Evolutionary conservation across 345 rosid species (phyloP), one percentile per base, ranked within the genome.

Genomic region (Gossypium turneri): DNA sequence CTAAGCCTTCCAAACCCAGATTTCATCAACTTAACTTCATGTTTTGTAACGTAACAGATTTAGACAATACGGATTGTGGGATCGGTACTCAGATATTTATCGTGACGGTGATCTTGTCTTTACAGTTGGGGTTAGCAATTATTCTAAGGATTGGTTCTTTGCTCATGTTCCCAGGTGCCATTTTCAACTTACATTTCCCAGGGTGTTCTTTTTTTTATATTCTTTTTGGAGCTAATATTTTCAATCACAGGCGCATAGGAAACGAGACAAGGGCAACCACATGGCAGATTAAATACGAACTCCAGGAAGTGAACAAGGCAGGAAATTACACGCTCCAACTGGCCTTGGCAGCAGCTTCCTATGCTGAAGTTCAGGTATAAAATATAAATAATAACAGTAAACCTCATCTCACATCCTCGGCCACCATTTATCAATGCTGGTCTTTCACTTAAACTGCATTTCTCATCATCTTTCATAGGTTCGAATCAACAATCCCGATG

Each of bases 21-120:
- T 67, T 44, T 52, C 73, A 29, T 25, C 45, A 67, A 29, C 55
- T 74, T 0, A 58, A 57, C 68, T 9, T 57, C 19, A 74, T 25
- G 43, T 62, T 45, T 77, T 45, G 9, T 45, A 16, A 16, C 17
- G 43, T 20, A 22, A 29, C 88, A 90, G 97, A 79, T 91, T 79
- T 76, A 86, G 94, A 76, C 97, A 92, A 79, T 91, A 91, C 56
- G 97, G 97, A 72, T 66, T 92, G 45, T 90, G 97, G 94, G 84
- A 82, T 11, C 86, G 89, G 12, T 92, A 90, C 73, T 58, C 84
- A 20, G 90, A 81, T 75, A 38, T 90, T 43, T 90, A 91, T 74
- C 93, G 81, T 22, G 22, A 52, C 2, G 60, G 34, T 0, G 98
- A 92, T 85, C 89, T 91, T 3, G 63, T 78, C 43, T 94, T 81